Conservation (phyloP, 768 basidiomycete genomes). For the Kwoniella dendrophila region DNA sequence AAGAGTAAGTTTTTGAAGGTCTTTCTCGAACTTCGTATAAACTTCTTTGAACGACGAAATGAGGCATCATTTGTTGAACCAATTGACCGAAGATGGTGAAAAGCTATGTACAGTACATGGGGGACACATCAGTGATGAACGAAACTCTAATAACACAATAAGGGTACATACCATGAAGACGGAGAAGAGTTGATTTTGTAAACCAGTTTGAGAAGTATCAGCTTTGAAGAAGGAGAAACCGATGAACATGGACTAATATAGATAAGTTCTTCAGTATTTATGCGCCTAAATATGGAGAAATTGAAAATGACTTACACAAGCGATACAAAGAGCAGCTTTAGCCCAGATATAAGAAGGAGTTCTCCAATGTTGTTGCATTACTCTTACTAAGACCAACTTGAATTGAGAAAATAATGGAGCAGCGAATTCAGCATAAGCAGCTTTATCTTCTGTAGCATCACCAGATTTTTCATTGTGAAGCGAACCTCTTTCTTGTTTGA, state of each 20-base stretch:
- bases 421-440: conserved; percentile 44
- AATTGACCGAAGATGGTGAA: conserved; percentile 56
- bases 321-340: conserved; percentile 52
- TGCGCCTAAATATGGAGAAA: background rate
- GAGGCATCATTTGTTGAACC: conserved; percentile 55
- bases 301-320: conserved; percentile 26
- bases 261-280: background rate
- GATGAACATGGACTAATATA: conserved; percentile 43
- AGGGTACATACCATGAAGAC: conserved; percentile 44
- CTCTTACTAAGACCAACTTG: conserved; percentile 45
- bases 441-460: conserved; percentile 57
- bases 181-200: conserved; percentile 55
- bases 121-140: conserved; percentile 13
- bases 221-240: conserved; percentile 57
- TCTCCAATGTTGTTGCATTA: conserved; percentile 57
- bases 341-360: conserved; percentile 57
- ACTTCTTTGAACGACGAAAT: conserved; percentile 53
- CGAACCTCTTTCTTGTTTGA: conserved; percentile 60
- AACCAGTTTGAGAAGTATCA: conserved; percentile 49
- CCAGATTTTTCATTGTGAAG: conserved; percentile 34
- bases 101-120: conserved; percentile 55
- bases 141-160: conserved; percentile 12
- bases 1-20: conserved; percentile 55
- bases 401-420: conserved; percentile 44
- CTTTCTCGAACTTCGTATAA: conserved; percentile 56